Conservation (phyloP, 208 protist species). For the Acanthamoeba culbertsoni region DNA sequence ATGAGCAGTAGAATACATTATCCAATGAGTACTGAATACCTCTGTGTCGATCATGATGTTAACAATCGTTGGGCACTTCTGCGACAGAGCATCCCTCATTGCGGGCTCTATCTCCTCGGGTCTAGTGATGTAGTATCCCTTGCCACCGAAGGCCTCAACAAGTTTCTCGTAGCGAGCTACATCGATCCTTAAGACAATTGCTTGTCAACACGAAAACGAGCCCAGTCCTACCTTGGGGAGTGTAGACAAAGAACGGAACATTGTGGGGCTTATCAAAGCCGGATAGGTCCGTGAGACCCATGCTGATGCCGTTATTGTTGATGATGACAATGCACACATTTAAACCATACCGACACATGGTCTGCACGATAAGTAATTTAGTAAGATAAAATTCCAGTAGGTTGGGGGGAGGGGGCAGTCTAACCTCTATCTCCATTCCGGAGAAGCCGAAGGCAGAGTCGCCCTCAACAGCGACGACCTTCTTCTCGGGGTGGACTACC, state of each 20-base stretch:
- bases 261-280: conserved; percentile 24
- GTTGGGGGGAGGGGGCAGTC: background rate
- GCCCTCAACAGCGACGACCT: conserved; percentile 65
- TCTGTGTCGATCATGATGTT: conserved; percentile 56
- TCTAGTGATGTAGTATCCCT: conserved; percentile 55
- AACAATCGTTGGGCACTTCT: conserved; percentile 51
- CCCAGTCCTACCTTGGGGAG: background rate
- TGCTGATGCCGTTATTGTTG: conserved; percentile 73
- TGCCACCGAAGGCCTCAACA: conserved; percentile 39
- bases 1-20: background rate
- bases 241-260: conserved; percentile 50
- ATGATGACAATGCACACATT: conserved; percentile 64
- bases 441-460: conserved; percentile 73
- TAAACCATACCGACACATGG: conserved; percentile 52
- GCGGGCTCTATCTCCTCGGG: conserved; percentile 52
- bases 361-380: background rate
- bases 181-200: background rate
- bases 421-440: conserved; percentile 64
- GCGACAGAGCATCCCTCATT: conserved; percentile 18
- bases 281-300: conserved; percentile 44
- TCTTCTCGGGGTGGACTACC: background rate
- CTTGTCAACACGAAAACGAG: background rate
- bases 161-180: conserved; percentile 58
- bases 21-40: too few species aligned
- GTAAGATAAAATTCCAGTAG: background rate